phyloP scores from a whole-genome alignment of 768 basidiomycete genomes.

The Daedaleopsis sinensis region DNA sequence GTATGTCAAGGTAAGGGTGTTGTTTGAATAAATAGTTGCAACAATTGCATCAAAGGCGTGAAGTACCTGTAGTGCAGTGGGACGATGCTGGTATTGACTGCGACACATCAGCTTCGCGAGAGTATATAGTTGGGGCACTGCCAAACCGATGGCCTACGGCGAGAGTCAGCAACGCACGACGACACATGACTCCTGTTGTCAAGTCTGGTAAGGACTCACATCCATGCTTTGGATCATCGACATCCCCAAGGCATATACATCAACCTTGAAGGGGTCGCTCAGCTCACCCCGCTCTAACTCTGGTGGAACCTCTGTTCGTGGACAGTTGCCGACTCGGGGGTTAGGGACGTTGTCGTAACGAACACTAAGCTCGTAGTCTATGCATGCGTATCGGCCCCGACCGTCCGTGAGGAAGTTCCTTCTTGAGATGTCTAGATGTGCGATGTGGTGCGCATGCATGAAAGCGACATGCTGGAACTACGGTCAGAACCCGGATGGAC shows the following conservation, averaged over 20 bases:
- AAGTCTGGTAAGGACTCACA: slow-evolving; percentile 43
- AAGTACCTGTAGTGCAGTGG: slow-evolving; percentile 51
- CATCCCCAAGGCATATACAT: slow-evolving; percentile 73
- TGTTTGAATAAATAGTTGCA: slow-evolving; percentile 40
- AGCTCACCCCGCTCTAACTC: slow-evolving; percentile 59
- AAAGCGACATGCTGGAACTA: slow-evolving; percentile 61
- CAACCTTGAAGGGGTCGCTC: slow-evolving; percentile 67
- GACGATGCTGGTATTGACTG: slow-evolving; percentile 52
- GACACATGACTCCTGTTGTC: neutral
- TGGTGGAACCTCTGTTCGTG: slow-evolving; percentile 71
- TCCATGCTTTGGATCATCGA: slow-evolving; percentile 67
- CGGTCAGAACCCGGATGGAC: neutral
- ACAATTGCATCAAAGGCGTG: slow-evolving; percentile 54
- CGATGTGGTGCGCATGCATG: slow-evolving; percentile 67
- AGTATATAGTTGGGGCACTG: slow-evolving; percentile 60
- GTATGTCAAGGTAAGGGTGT: neutral
- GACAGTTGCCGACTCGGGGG: slow-evolving; percentile 46
- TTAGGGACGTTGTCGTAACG: slow-evolving; percentile 44
- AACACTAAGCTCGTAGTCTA: slow-evolving; percentile 73
- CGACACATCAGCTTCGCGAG: slow-evolving; percentile 65
- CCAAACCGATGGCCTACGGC: slow-evolving; percentile 55
- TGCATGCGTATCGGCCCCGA: slow-evolving; percentile 66
- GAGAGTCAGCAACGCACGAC: slow-evolving; percentile 8
- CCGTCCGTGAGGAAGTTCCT: slow-evolving; percentile 72
- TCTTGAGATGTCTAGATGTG: slow-evolving; percentile 73